Evolutionary conservation across 2,329 filamentous ascomycete genomes (phyloP).

Genomic region (Talaromyces sp.): DNA sequence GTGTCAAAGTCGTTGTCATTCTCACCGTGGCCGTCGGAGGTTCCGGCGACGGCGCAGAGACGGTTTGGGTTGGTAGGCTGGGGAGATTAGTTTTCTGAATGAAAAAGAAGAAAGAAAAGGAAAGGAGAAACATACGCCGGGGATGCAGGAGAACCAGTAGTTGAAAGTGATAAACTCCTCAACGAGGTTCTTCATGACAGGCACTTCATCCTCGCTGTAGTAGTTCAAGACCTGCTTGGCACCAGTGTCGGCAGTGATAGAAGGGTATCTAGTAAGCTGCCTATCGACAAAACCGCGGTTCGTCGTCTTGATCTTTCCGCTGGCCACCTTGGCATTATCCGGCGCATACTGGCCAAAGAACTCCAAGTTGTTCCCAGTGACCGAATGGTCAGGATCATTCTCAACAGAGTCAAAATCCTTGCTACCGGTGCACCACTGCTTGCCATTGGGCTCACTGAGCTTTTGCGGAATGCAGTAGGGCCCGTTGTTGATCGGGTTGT

Average conservation of each 20-base stretch:
- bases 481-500: slow-evolving; percentile 39
- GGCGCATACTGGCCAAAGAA: slow-evolving; percentile 38
- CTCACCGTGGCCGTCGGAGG: slow-evolving; percentile 26
- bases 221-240: slow-evolving; percentile 40
- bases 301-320: slow-evolving; percentile 23
- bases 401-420: slow-evolving; percentile 37
- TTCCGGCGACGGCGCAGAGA: slow-evolving; percentile 24
- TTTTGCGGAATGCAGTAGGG: slow-evolving; percentile 40
- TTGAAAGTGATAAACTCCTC: slow-evolving; percentile 41
- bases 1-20: slow-evolving; percentile 25
- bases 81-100: slow-evolving; percentile 2
- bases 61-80: slow-evolving; percentile 43
- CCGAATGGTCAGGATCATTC: slow-evolving; percentile 38
- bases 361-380: slow-evolving; percentile 41
- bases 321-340: slow-evolving; percentile 30
- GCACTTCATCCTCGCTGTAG: slow-evolving; percentile 39
- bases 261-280: slow-evolving; percentile 31
- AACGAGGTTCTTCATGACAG: slow-evolving; percentile 34
- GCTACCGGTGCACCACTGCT: slow-evolving; percentile 25
- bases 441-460: slow-evolving; percentile 23
- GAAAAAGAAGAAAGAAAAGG: background rate
- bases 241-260: slow-evolving; percentile 25
- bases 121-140: slow-evolving; percentile 31
- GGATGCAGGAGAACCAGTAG: slow-evolving; percentile 40
- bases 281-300: slow-evolving; percentile 39